Base-by-base conservation (phyloP, 139 green algal species). In the Dunaliella sp. region DNA sequence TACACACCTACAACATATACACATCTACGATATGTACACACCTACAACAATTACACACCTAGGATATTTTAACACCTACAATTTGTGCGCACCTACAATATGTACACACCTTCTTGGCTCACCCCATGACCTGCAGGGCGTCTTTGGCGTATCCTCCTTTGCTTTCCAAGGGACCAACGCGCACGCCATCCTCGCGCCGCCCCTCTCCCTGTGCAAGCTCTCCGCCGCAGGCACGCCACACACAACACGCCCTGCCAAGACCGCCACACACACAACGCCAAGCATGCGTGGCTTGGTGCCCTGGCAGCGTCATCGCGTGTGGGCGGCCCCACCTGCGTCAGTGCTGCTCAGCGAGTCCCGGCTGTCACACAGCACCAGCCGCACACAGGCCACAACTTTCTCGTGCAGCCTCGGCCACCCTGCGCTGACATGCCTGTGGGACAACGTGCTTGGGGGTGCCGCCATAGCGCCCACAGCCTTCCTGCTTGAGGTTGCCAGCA, bases 141-240 rank as follows among this genome's bases (percentile, higher is more conserved):
- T 88, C 0, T 95, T 98, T 77, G 89, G 92, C 74, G 91, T 92
- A 2, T 93, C 87, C 77, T 92, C 93, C 0, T 95, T 95, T 85
- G 93, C 86, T 2, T 87, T 87, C 36, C 92, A 94, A 80, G 93
- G 93, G 58, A 95, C 93, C 38, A 95, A 95, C 74, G 91, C 93
- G 0, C 91, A 95, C 76, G 89, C 88, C 1, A 37, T 93, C n/a
- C 28, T 94, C 36, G 31, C 3, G 31, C 58, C 36, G 35, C 58
- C n/a, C 76, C 32, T 75, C 36, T 3, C 3, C 25, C 25, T 26
- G 2, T 81, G 77, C 77, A 81, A 31, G 32, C 1, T 16, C 48
- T 22, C 31, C 81, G 1, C 57, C 81, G n/a, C 36, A 35, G 1
- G 80, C 79, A 28, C 26, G 36, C 12, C 1, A n/a, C n/a, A n/a